Percentiles rank a stretch among this genome's conserved stretches.
Conservation (phyloP, 2,329 filamentous ascomycete genomes). For the Lecanosticta acicola region DNA sequence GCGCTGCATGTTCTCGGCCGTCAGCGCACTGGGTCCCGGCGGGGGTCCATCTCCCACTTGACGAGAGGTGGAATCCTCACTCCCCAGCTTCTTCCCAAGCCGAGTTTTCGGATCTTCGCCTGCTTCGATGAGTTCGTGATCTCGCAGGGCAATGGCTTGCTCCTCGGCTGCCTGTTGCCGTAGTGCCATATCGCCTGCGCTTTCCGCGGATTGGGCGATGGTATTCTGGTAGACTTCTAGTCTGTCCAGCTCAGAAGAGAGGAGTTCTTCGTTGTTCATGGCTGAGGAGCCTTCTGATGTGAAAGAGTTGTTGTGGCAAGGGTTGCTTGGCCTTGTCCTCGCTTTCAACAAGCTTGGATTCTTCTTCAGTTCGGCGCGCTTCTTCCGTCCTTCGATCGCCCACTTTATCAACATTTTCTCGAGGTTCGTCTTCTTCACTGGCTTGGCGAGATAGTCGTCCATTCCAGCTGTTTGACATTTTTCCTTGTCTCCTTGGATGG, state of each 20-base stretch:
- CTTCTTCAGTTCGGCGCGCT: constrained; percentile 24
- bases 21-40: constrained; percentile 4
- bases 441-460: constrained; percentile 69
- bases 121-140: constrained; percentile 51
- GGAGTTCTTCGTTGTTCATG: constrained; percentile 27
- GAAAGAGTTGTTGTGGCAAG: constrained; percentile 21
- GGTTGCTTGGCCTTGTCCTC: constrained; percentile 14
- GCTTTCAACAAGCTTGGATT: constrained; percentile 11
- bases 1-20: constrained; percentile 29
- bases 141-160: constrained; percentile 48
- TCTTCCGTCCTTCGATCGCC: constrained; percentile 46
- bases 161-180: constrained; percentile 50
- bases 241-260: constrained; percentile 29
- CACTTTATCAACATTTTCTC: constrained; percentile 69
- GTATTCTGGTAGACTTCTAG: constrained; percentile 35
- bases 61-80: not conserved
- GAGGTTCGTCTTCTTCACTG: constrained; percentile 61
- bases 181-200: constrained; percentile 42
- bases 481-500: constrained; percentile 69
- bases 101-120: constrained; percentile 35
- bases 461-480: constrained; percentile 69
- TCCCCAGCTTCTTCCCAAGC: constrained; percentile 19
- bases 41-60: constrained; percentile 1
- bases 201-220: constrained; percentile 38
- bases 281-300: constrained; percentile 19